phyloP scores from a whole-genome alignment of 1,284 basidiomycete genomes.

The Wallemia mellicola region DNA sequence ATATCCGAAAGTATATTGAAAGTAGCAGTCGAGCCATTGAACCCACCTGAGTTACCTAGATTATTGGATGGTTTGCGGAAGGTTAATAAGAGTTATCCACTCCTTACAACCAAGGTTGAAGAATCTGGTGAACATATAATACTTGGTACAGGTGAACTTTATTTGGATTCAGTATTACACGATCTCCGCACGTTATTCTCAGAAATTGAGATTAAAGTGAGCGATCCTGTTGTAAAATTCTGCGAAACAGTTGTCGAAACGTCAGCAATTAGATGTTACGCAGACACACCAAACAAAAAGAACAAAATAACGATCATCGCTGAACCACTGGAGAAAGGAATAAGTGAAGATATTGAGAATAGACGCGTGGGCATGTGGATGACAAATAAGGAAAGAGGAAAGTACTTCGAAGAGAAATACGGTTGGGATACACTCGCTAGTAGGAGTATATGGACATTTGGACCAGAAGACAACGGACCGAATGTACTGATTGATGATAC shows the following conservation, averaged over 20 bases:
- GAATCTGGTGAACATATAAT: conserved; percentile 94
- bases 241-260: conserved; percentile 97
- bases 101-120: conserved; percentile 83
- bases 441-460: conserved; percentile 98
- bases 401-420: conserved; percentile 82
- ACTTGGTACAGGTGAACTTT: conserved; percentile 87
- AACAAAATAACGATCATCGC: conserved; percentile 96
- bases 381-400: conserved; percentile 70
- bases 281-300: conserved; percentile 95
- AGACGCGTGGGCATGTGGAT: conserved; percentile 75
- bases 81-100: conserved; percentile 90
- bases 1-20: conserved; percentile 95
- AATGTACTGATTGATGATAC: conserved; percentile 91
- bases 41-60: conserved; percentile 88
- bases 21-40: conserved; percentile 90
- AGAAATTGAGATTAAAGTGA: conserved; percentile 98
- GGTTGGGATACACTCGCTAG: conserved; percentile 95
- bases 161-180: conserved; percentile 88
- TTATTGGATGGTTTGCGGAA: conserved; percentile 91
- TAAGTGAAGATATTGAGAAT: conserved; percentile 76
- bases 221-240: conserved; percentile 93
- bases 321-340: conserved; percentile 69
- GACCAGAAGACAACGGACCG: conserved; percentile 75
- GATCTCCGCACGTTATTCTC: conserved; percentile 73
- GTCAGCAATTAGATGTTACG: conserved; percentile 89